Evolutionary conservation across 768 basidiomycete species (phyloP), one percentile per base, ranked within the genome.

Genomic region (Candolleomyces aberdarensis): DNA sequence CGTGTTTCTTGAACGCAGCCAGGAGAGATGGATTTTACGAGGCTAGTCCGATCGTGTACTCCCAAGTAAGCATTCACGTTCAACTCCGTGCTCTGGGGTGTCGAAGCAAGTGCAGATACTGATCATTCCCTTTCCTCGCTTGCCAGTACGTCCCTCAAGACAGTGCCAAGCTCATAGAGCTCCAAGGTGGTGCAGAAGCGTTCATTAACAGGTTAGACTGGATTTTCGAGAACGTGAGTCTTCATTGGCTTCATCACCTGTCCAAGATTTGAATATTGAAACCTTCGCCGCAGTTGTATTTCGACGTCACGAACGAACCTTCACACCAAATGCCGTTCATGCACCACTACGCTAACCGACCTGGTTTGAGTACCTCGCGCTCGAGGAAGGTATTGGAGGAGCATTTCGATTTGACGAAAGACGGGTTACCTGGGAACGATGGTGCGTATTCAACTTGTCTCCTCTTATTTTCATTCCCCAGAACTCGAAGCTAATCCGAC

Each of bases 291-390:
- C 48, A 26, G 15, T 6, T 39, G 14, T 88, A 85, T 69, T 87
- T 87, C 62, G 86, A 87, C 60, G 74, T 78, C 0, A 85, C 85
- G 9, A 78, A 88, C 65, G 86, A 88, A 64, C 85, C 85, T 0
- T 86, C 85, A 3, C 84, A 86, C 64, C 85, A 86, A 64, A 87
- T 88, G 64, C 85, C 85, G 0, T 85, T 80, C 70, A 87, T 87
- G 85, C 87, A 86, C 65, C 85, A 88, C 71, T 88, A 88, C 64
- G 85, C 83, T 2, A 80, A 86, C 67, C 74, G 76, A 2, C 85
- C 86, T 0, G 85, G 84, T 2, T 68, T 82, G 19, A 87, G 84
- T 67, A 85, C 84, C 3, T 82, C 83, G 64, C 71, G 80, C 17
- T 80, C 84, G 32, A 71, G 85, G 29, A 79, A 84, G 65, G 76